Evolutionary conservation across 108 stramenopile species (phyloP).

Genomic region (Skeletonema costatum): DNA sequence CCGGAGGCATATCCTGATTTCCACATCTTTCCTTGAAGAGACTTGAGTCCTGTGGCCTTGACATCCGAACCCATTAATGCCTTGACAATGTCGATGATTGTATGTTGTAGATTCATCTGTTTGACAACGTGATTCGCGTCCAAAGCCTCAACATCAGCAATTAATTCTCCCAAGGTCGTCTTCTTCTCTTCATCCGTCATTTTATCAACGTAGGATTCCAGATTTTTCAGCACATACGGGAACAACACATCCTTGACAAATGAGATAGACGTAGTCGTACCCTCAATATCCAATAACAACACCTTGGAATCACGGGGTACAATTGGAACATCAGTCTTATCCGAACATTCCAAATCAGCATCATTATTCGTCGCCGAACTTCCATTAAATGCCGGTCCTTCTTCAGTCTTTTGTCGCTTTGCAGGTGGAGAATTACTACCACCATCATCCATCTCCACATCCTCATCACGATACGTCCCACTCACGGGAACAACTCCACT

Average conservation of each 20-base stretch:
- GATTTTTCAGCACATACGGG: conserved; percentile 52
- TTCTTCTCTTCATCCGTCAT: conserved; percentile 6
- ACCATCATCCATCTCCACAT: conserved; percentile 10
- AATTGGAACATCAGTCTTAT: conserved; percentile 54
- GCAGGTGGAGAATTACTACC: conserved; percentile 13
- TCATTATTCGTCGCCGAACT: conserved; percentile 47
- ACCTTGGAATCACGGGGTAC: conserved; percentile 78
- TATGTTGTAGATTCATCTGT: conserved; percentile 9
- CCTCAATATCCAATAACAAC: conserved; percentile 94
- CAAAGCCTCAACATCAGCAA: conserved; percentile 26
- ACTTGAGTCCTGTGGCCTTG: conserved; percentile 79
- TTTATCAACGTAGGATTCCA: conserved; percentile 44
- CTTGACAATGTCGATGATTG: conserved; percentile 50
- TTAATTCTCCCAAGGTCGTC: conserved; percentile 20
- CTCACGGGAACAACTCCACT: conserved; percentile 40
- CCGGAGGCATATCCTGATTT: conserved; percentile 72
- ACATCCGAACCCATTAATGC: conserved; percentile 74
- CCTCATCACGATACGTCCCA: conserved; percentile 60
- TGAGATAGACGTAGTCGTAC: conserved; percentile 91
- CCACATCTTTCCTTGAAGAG: conserved; percentile 92
- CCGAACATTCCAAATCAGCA: conserved; percentile 42
- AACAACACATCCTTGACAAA: conserved; percentile 93
- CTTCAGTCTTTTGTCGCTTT: conserved; percentile 31
- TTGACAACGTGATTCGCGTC: neutral
- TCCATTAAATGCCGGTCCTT: conserved; percentile 59